Evolutionary conservation across 495 filamentous ascomycete genomes (phyloP), one percentile per base, ranked within the genome.

Genomic region (Penicillium herquei): DNA sequence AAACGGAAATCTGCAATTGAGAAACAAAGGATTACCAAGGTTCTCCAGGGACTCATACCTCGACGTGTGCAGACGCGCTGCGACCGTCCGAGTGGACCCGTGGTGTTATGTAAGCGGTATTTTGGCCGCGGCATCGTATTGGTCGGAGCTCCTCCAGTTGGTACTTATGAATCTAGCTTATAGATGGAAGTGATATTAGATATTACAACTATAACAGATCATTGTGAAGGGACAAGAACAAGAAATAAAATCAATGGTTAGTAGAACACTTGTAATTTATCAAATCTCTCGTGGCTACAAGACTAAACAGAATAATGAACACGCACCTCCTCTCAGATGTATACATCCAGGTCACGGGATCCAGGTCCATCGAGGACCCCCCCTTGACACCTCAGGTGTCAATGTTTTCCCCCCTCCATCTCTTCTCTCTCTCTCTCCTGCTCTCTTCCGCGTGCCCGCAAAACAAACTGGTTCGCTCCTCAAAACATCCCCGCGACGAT

Each of bases 61-160:
- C 53, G 55, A 62, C 49, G 62, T 62, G 62, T 60, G 56, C 55
- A 58, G 61, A 64, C 64, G 58, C 64, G 64, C 59, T 61, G 64
- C 54, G 56, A 62, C 58, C 64, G 53, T 61, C 57, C 53, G 56
- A 55, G 49, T 39, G 49, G 54, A 46, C 42, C 39, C 31, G 51
- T 46, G 54, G 61, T 56, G 53, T 64, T 67, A 64, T 49, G 64
- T 65, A 67, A 67, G 57, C 51, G 51, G 55, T 53, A 59, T 59
- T 51, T 40, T 17, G 17, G 17, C 18, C 49, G 33, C 35, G 52
- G 47, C 16, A 31, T 17, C 34, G 52, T 39, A 47, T 54, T 54
- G 47, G 18, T 32, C 7, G 47, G 10, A 30, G 26, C 6, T 32
- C 21, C 21, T 26, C 21, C 4, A 26, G 21, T 26, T 26, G 21